Base-by-base conservation (phyloP, 352 stramenopile species). In the Phytophthora melonis region DNA sequence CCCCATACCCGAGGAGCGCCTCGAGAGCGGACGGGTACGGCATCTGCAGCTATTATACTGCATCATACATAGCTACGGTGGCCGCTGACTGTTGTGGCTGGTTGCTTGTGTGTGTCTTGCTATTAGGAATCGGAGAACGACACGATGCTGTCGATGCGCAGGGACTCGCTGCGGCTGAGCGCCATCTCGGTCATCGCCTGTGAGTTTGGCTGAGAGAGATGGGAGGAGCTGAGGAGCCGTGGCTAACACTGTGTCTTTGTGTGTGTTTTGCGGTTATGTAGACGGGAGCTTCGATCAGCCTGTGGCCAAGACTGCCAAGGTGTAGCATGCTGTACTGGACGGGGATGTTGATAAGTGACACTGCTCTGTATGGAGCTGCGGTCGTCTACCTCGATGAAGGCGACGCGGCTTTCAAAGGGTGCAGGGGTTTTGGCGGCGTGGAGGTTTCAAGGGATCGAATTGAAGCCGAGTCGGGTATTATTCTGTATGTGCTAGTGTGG, bases 1-100 rank as follows among this genome's bases (percentile, higher is more conserved):
- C 36, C 87, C 87, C 4, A 93, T 93, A 69, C 75, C 83, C 2
- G 87, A 93, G 52, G 87, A 93, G 64, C 80, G 76, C 6, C 56
- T 74, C 14, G 82, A 89, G 50, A 85, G 78, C 30, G 86, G 84
- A 52, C 81, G 80, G 11, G 79, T 88, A 78, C 25, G 72, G 66
- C 27, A 8, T 8, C 3, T 32, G 27, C 27, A 32, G 27, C 27
- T 25, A 25, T 25, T 2, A 25, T 25, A 25, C 23, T 25, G 23
- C 23, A 25, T 25, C 23, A 25, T 25, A 25, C 23, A 25, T 25
- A 25, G 23, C 23, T 25, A 25, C 23, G 23, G 23, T 25, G 23
- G 23, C 23, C 23, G 23, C 23, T 25, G 27, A 3, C 21, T 75
- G 49, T 58, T 62, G 61, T n/a, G 36, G 27, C 7, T 32, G 27